Evolutionary conservation across 768 basidiomycete genomes (phyloP), one percentile per base, ranked within the genome.

Genomic region (Termitomyces sp.): DNA sequence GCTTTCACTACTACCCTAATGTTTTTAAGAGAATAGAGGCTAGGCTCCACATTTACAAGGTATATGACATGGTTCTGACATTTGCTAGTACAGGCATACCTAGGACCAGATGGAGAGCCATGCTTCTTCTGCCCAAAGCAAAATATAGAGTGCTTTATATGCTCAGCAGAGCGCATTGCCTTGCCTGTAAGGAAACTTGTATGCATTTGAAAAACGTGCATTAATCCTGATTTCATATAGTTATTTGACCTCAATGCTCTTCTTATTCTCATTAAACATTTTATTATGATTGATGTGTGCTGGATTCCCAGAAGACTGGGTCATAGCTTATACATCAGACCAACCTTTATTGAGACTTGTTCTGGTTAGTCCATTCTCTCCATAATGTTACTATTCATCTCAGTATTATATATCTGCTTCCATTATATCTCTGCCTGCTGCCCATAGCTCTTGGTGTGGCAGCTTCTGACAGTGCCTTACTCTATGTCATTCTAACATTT

Each of bases 1-100:
- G 93, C 48, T 79, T 97, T 61, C 94, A 97, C 65, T 96, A 96
- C 72, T 88, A 88, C 8, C 86, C 91, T 34, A 81, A 85, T 60
- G 82, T 87, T 16, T 94, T 97, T 65, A 94, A 97, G 70, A 91
- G 94, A 8, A 86, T 96, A 83, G 96, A 81, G 75, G 79, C 75
- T 20, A 13, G 72, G 59, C 13, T 27, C 1, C 41, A 47, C 39
- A n/a, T n/a, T n/a, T 16, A 20, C 37, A 9, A 14, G n/a, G 10
- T 31, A 39, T 24, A 29, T 29, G 29, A 16, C 31, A 5, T 9
- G 9, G 5, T 18, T 41, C 41, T n/a, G 26, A 24, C 18, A 56
- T n/a, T 59, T 3, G 20, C 37, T 29, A 18, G 31, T 20, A n/a
- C 55, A 89, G 84, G 89, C 90, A 0, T 90, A 88, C 68, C 58